These are phyloP conservation scores for Fusarium continuum DNA, from an alignment of 2,329 filamentous ascomycete species.

Conservation along the genomic window DNA sequence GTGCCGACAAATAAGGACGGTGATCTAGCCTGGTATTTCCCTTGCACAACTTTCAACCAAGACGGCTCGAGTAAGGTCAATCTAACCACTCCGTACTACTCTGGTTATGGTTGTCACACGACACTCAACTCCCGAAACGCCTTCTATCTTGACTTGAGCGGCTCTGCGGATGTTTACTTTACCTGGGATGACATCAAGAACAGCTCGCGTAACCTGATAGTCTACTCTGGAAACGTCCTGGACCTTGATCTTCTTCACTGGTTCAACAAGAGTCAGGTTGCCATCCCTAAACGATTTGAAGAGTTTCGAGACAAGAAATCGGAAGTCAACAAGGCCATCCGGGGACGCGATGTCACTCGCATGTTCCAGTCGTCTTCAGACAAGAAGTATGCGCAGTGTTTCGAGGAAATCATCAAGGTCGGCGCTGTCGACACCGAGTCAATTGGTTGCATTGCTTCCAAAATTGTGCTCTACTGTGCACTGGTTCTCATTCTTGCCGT, in stretches of 20 bases:
- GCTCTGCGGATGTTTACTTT: constrained; percentile 89
- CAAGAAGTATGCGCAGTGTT: constrained; percentile 84
- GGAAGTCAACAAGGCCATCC: constrained; percentile 68
- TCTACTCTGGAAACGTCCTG: constrained; percentile 93
- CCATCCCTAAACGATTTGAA: constrained; percentile 79
- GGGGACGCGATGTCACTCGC: constrained; percentile 88
- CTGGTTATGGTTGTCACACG: constrained; percentile 91
- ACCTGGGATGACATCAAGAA: constrained; percentile 96
- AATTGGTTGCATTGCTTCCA: constrained; percentile 95
- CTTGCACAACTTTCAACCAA: constrained; percentile 90
- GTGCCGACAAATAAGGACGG: constrained; percentile 79
- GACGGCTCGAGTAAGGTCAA: constrained; percentile 87
- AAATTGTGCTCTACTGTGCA: constrained; percentile 95
- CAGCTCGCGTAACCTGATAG: constrained; percentile 85
- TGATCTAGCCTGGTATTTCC: constrained; percentile 95
- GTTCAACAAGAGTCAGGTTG: constrained; percentile 86
- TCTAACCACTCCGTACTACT: constrained; percentile 75
- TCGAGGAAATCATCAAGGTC: constrained; percentile 94
- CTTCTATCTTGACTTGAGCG: constrained; percentile 76
- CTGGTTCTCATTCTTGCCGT: constrained; percentile 91
- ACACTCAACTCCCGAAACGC: constrained; percentile 70
- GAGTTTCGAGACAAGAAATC: constrained; percentile 76
- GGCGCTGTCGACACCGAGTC: constrained; percentile 95
- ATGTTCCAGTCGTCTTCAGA: constrained; percentile 81
- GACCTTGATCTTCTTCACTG: constrained; percentile 88